Evolutionary conservation across 2,329 filamentous ascomycete genomes (phyloP).

Genomic region (Purpureocillium takamizusanense): DNA sequence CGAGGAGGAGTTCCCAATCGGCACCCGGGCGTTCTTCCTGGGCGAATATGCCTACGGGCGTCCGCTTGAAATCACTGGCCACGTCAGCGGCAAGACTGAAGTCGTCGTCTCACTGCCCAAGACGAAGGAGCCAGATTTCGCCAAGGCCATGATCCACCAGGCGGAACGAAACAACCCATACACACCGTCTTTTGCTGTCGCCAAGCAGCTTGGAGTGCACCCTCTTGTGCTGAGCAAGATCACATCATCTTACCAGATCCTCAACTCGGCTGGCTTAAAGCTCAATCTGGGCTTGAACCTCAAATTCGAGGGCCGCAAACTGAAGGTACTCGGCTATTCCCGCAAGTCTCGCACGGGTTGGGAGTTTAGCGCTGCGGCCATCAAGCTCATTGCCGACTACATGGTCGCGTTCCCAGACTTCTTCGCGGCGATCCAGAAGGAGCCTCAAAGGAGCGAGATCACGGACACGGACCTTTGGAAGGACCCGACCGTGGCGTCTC

Average conservation of each 20-base stretch:
- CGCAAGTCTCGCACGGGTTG: slow-evolving; percentile 78
- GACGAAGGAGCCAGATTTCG: slow-evolving; percentile 72
- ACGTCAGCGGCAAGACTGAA: slow-evolving; percentile 66
- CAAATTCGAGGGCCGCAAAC: slow-evolving; percentile 92
- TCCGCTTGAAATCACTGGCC: slow-evolving; percentile 72
- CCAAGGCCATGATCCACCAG: slow-evolving; percentile 60
- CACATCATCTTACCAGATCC: slow-evolving; percentile 85
- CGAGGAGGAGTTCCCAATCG: slow-evolving; percentile 81
- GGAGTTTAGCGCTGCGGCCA: slow-evolving; percentile 86
- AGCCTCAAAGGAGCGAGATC: slow-evolving; percentile 78
- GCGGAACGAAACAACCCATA: slow-evolving; percentile 68
- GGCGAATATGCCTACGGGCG: slow-evolving; percentile 90
- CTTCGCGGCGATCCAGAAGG: slow-evolving; percentile 76
- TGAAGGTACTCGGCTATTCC: slow-evolving; percentile 93
- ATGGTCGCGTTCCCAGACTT: slow-evolving; percentile 95
- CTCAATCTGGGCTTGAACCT: slow-evolving; percentile 90
- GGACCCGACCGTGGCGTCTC: slow-evolving; percentile 57
- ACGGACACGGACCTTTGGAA: slow-evolving; percentile 81
- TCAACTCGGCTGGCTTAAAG: slow-evolving; percentile 65
- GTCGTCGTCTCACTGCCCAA: slow-evolving; percentile 68
- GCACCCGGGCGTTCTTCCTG: slow-evolving; percentile 81
- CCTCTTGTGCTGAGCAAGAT: slow-evolving; percentile 89
- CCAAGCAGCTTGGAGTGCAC: slow-evolving; percentile 71
- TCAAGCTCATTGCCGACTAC: slow-evolving; percentile 74
- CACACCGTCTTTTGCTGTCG: slow-evolving; percentile 80